A percentile compares a stretch with the other conserved stretches of the same genome.
Conservation (phyloP, 208 protist species). For the Trypanosoma boissoni region DNA sequence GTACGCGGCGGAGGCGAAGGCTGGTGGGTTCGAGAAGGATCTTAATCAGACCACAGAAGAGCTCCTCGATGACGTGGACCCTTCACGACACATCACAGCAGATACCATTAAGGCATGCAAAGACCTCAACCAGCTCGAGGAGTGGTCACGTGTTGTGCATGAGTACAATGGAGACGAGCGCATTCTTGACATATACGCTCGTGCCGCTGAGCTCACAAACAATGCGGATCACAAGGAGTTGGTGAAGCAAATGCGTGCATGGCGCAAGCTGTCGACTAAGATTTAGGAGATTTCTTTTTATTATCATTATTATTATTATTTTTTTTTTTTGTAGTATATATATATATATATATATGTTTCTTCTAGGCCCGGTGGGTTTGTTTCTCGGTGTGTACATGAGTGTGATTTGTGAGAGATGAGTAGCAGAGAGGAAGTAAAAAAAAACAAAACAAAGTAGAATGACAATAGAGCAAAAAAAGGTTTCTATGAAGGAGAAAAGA, state of each 20-base stretch:
- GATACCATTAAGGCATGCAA: constrained; percentile 67
- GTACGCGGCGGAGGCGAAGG: constrained; percentile 75
- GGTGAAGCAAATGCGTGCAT: constrained; percentile 75
- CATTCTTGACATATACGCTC: constrained; percentile 82
- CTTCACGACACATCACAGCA: constrained; percentile 65
- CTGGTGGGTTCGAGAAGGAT: constrained; percentile 58
- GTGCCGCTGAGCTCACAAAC: constrained; percentile 74
- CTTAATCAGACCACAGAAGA: constrained; percentile 57
- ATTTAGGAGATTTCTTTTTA: constrained; percentile 38
- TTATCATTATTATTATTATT: background rate
- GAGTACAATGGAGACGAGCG: constrained; percentile 88
- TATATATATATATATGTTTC: background rate
- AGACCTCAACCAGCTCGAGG: constrained; percentile 72
- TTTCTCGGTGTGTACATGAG: background rate
- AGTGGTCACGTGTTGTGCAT: constrained; percentile 75
- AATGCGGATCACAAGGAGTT: constrained; percentile 73
- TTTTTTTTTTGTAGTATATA: constrained; percentile 1
- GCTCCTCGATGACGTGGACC: constrained; percentile 78
- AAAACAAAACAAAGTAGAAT: no score
- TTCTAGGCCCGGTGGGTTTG: background rate
- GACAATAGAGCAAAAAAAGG: no score
- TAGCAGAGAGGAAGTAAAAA: no score
- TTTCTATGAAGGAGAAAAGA: no score
- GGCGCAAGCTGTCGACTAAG: constrained; percentile 56
- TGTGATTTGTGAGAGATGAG: no score